Base-by-base conservation (phyloP, 768 basidiomycete species). In the Boletales sp. region DNA sequence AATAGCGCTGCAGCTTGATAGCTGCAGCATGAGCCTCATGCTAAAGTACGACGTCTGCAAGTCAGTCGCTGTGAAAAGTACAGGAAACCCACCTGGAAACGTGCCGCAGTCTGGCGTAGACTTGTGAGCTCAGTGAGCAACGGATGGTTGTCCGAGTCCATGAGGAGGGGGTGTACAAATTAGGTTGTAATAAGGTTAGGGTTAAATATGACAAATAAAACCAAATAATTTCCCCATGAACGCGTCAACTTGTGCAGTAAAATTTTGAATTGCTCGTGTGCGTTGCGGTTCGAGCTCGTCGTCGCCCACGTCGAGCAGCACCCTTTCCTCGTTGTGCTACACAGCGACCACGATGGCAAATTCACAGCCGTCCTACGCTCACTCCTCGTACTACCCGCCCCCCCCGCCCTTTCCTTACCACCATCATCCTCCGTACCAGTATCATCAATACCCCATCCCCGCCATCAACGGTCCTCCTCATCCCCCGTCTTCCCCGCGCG, bases 21-120 rank as follows among this genome's bases (percentile, higher is more conserved):
- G 84, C 76, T n/a, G 82, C 73, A 31, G 70, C 60, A 58, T 87
- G 80, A 5, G 84, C 80, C 69, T 89, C 87, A 66, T 87, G 82
- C 87, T 89, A 19, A 21, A 2, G 21, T 18, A 41, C 10, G 9
- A 28, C 4, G 15, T 49, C 12, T 21, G 32, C 19, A 6, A 19
- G 36, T 44, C 9, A 13, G 41, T 17, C 4, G 10, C 2, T 21
- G 5, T 8, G n/a, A 21, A 5, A 8, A 10, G 5, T 0, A 8
- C 2, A 0, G 1, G 25, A 6, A 1, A 60, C 32, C 65, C 65
- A 75, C 80, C 76, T 82, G 80, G 51, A 79, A 80, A 13, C 71
- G 74, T 34, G 70, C 69, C 3, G 79, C 70, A 1, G 76, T 72
- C n/a, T 65, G 58, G 49, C 73, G 70, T 36, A 81, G 70, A 55